phyloP scores from a whole-genome alignment of 2,329 filamentous ascomycete species.

The Elsinoe australis region DNA sequence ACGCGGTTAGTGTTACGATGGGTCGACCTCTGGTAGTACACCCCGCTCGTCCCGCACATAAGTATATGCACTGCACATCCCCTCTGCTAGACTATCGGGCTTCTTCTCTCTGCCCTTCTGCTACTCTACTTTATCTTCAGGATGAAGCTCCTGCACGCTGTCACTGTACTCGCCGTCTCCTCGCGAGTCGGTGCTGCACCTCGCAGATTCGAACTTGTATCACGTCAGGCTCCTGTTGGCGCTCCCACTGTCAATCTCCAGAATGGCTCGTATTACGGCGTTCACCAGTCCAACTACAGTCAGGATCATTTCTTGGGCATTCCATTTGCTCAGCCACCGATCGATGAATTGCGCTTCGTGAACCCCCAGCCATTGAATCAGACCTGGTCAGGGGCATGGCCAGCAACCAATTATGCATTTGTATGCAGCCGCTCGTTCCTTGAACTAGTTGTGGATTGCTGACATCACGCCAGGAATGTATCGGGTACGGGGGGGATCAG shows the following conservation, averaged over 20 bases:
- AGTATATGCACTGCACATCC: not conserved
- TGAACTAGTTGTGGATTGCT: not conserved
- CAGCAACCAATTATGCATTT: constrained; percentile 33
- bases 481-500: constrained; percentile 29
- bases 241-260: constrained; percentile 33
- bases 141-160: not conserved
- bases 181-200: not conserved
- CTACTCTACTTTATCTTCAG: not conserved
- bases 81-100: no score
- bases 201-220: not conserved
- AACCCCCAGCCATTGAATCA: constrained; percentile 22
- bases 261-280: constrained; percentile 39
- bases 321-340: constrained; percentile 25
- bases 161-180: not conserved
- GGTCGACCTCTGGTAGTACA: not conserved
- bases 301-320: constrained; percentile 38
- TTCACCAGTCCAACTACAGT: constrained; percentile 32
- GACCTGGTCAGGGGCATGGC: constrained; percentile 31
- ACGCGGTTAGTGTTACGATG: constrained; percentile 4
- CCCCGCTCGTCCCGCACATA: not conserved
- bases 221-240: constrained; percentile 7
- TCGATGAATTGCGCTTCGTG: constrained; percentile 22
- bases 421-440: not conserved
- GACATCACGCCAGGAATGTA: constrained; percentile 31
- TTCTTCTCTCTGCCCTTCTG: not conserved